Evolutionary conservation across 805 yeast genomes (phyloP).

Genomic region (Nakazawaea ambrosiae): DNA sequence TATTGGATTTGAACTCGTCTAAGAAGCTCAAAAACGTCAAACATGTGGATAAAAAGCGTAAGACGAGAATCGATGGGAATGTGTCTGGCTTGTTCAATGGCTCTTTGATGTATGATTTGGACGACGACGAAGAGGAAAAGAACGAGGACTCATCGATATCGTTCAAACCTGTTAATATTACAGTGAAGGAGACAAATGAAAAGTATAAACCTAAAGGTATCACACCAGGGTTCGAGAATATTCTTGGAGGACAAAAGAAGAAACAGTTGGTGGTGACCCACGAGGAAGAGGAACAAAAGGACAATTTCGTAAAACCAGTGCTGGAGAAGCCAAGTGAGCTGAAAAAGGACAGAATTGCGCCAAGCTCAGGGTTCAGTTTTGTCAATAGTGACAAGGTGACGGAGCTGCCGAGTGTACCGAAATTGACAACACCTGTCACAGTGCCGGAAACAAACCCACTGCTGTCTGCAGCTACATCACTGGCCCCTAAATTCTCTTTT

Average conservation of each 20-base stretch:
- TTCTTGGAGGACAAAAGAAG: conserved; percentile 3
- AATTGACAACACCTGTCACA: no score
- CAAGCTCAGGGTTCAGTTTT: conserved; percentile 7
- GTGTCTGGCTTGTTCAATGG: conserved; percentile 9
- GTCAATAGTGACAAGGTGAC: background rate
- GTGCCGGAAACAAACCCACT: no score
- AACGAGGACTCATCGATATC: background rate
- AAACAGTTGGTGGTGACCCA: background rate
- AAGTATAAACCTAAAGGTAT: conserved; percentile 8
- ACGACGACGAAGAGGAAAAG: conserved; percentile 7
- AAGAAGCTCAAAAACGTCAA: background rate
- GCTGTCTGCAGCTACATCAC: no score
- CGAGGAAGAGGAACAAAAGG: no score
- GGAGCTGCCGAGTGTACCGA: no score
- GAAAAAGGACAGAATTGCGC: background rate
- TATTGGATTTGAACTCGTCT: conserved; percentile 3
- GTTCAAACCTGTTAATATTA: conserved; percentile 5
- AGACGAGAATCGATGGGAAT: conserved; percentile 1
- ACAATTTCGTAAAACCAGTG: no score
- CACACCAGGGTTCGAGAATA: conserved; percentile 7
- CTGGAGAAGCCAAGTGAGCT: no score
- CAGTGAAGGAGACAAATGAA: background rate
- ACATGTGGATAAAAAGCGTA: conserved; percentile 5
- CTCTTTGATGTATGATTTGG: conserved; percentile 9
- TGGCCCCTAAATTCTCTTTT: no score